Percentiles rank a stretch among this genome's conserved stretches.
Evolutionary conservation across 1,139 yeast genomes (phyloP).

Genomic region (Hansenula sp.): DNA sequence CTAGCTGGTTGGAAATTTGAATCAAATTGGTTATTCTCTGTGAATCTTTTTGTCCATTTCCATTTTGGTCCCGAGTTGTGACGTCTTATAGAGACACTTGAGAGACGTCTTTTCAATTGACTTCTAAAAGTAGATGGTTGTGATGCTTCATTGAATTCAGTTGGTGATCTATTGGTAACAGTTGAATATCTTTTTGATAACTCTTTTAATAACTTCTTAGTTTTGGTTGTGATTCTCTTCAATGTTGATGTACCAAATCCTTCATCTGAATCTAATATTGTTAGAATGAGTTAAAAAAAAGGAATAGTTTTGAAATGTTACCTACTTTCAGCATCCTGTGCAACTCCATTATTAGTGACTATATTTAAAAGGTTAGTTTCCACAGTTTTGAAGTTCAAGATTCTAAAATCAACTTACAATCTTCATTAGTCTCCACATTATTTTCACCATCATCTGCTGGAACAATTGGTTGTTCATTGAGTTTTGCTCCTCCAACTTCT

Average conservation of each 20-base stretch:
- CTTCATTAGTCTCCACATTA: not conserved
- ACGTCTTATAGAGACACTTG: slow-evolving; percentile 7
- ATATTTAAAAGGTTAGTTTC: too few relatives aligned
- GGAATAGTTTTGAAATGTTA: too few relatives aligned
- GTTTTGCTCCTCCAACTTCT: not conserved
- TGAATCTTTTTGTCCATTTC: not conserved
- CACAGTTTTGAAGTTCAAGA: too few relatives aligned
- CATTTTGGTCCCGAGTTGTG: not conserved
- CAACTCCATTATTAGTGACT: too few relatives aligned
- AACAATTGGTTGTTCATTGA: not conserved
- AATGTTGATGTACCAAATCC: not conserved
- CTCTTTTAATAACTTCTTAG: not conserved
- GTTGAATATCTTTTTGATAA: not conserved
- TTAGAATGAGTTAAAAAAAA: not conserved
- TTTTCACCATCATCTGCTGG: not conserved
- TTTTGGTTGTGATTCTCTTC: not conserved
- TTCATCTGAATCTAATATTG: not conserved
- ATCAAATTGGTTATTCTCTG: not conserved
- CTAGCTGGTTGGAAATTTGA: too few relatives aligned
- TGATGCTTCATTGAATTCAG: not conserved
- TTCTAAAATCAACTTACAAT: too few relatives aligned
- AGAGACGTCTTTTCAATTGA: slow-evolving; percentile 10
- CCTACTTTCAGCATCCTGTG: too few relatives aligned
- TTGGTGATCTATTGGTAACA: too few relatives aligned
- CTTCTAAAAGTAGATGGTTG: slow-evolving; percentile 5